Evolutionary conservation across 805 yeast species (phyloP).

Genomic region (Suhomyces tanzawaensis): DNA sequence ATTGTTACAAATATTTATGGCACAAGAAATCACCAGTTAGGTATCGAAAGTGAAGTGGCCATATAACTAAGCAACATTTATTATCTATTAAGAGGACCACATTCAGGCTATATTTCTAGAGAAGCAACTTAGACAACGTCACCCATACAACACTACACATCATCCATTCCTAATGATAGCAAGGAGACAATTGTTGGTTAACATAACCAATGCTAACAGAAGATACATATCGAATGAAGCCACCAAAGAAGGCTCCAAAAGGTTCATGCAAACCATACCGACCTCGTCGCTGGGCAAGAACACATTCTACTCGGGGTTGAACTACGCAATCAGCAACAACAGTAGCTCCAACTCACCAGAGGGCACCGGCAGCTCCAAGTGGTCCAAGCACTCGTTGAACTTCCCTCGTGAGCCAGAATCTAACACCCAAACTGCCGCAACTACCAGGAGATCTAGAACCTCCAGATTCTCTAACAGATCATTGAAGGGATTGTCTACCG

Average conservation of each 20-base stretch:
- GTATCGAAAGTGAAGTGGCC: background rate
- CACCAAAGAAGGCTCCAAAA: slow-evolving; percentile 21
- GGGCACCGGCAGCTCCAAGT: slow-evolving; percentile 17
- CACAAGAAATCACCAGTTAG: background rate
- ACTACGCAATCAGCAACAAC: slow-evolving; percentile 12
- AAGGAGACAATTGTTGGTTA: slow-evolving; percentile 8
- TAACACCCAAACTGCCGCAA: slow-evolving; percentile 10
- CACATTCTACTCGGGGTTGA: slow-evolving; percentile 11
- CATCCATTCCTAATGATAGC: slow-evolving; percentile 7
- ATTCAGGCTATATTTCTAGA: background rate
- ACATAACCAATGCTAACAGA: slow-evolving; percentile 3
- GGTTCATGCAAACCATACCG: slow-evolving; percentile 38
- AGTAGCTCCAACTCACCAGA: slow-evolving; percentile 6
- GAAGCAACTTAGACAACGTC: too few species aligned
- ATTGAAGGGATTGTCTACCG: slow-evolving; percentile 8
- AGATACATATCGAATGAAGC: slow-evolving; percentile 21
- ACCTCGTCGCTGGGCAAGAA: slow-evolving; percentile 14
- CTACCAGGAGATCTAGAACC: slow-evolving; percentile 33
- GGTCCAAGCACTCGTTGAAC: slow-evolving; percentile 32
- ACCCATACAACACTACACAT: background rate
- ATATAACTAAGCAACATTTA: background rate
- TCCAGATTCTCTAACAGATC: slow-evolving; percentile 22
- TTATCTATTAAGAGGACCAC: background rate
- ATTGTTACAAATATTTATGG: background rate
- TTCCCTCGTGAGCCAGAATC: slow-evolving; percentile 11